These are phyloP conservation scores for Ophiocytium majus DNA, from an alignment of 352 stramenopile species.

Conservation along the genomic window DNA sequence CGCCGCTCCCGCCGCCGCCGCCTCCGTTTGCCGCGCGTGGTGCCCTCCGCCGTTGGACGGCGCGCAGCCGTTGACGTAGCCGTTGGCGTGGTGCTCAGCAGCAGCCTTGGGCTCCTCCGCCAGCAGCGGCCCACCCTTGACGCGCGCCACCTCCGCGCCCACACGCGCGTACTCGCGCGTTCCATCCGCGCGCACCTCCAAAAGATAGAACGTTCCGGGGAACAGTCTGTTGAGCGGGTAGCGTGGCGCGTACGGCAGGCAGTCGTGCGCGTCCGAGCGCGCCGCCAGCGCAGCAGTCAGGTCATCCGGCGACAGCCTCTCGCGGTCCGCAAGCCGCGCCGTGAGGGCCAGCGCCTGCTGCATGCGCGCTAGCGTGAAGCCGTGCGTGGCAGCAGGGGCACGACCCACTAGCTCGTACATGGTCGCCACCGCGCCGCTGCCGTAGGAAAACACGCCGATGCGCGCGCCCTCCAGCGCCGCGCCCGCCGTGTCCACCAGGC, in stretches of 20 bases:
- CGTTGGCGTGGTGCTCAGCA: constrained; percentile 2
- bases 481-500: constrained; percentile 71
- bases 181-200: constrained; percentile 66
- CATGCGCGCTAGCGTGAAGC: constrained; percentile 84
- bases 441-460: constrained; percentile 92
- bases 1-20: constrained; percentile 14
- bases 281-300: constrained; percentile 84
- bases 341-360: constrained; percentile 72
- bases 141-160: constrained; percentile 12
- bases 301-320: constrained; percentile 77
- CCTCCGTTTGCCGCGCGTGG: constrained; percentile 18
- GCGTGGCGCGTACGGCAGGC: constrained; percentile 55
- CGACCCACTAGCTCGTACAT: constrained; percentile 79
- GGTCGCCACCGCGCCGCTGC: constrained; percentile 87
- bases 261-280: constrained; percentile 56
- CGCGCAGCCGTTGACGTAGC: not conserved
- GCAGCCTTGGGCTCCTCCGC: constrained; percentile 22
- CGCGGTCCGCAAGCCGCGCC: constrained; percentile 72
- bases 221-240: constrained; percentile 69
- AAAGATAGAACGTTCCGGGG: constrained; percentile 74
- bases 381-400: constrained; percentile 29
- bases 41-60: not conserved
- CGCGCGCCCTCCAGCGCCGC: constrained; percentile 68
- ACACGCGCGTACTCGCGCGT: constrained; percentile 70
- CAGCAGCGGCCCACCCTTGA: constrained; percentile 22